Conservation (phyloP, 208 protist species). For the Crithidia thermophila region DNA sequence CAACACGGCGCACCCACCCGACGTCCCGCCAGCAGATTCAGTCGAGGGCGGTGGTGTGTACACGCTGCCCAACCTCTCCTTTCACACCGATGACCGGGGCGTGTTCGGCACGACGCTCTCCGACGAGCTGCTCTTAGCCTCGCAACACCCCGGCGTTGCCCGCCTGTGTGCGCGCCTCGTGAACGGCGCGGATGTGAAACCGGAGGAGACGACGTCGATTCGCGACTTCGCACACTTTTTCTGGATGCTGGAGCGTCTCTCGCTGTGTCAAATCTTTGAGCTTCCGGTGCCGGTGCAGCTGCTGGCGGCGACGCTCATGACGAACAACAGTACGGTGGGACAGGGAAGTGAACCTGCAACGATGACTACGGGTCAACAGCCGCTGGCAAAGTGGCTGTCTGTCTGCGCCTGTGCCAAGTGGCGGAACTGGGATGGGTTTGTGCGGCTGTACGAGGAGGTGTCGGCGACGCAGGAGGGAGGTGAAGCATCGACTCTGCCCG, state of each 20-base stretch:
- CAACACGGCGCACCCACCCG: too few relatives aligned
- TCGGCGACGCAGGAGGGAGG: not conserved
- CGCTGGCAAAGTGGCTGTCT: not conserved
- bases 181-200: not conserved
- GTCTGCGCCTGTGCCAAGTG: not conserved
- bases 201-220: not conserved
- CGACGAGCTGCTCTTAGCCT: conserved; percentile 53
- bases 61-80: conserved; percentile 59
- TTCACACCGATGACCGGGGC: conserved; percentile 88
- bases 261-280: conserved; percentile 58
- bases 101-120: conserved; percentile 77
- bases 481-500: not conserved
- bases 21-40: not conserved
- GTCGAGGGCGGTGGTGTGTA: not conserved
- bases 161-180: conserved; percentile 2
- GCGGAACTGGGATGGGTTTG: conserved; percentile 28
- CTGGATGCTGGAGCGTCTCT: conserved; percentile 53
- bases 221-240: conserved; percentile 25
- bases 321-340: too few relatives aligned
- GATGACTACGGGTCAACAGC: too few relatives aligned
- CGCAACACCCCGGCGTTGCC: conserved; percentile 42
- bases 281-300: conserved; percentile 57
- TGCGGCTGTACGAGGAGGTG: conserved; percentile 13
- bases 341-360: too few relatives aligned
- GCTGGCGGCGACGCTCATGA: conserved; percentile 17